Evolutionary conservation across 2,329 filamentous ascomycete genomes (phyloP).

Genomic region (Paraconiothyrium brasiliense): DNA sequence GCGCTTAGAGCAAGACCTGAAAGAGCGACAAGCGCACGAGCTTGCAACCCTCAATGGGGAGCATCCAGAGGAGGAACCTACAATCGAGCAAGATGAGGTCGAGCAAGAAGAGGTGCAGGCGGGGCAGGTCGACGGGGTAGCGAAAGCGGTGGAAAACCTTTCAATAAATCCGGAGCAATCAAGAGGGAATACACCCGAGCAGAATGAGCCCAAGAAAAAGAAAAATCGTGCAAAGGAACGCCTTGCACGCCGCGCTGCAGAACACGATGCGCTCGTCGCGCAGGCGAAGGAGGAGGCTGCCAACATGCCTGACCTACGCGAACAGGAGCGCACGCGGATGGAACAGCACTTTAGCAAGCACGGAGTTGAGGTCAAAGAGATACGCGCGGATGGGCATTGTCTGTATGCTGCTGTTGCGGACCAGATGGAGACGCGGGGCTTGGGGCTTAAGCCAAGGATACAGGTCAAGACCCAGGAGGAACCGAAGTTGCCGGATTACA

Average conservation of each 20-base stretch:
- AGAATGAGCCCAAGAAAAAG: slow-evolving; percentile 66
- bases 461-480: slow-evolving; percentile 33
- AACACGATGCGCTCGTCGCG: slow-evolving; percentile 74
- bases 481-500: slow-evolving; percentile 61
- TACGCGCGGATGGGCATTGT: slow-evolving; percentile 92
- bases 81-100: slow-evolving; percentile 22
- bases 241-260: slow-evolving; percentile 86
- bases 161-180: slow-evolving; percentile 21
- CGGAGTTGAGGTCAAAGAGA: slow-evolving; percentile 76
- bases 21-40: slow-evolving; percentile 63
- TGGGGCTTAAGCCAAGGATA: slow-evolving; percentile 49
- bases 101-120: slow-evolving; percentile 21
- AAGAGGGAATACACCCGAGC: slow-evolving; percentile 13
- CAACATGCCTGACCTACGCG: slow-evolving; percentile 49
- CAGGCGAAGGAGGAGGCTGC: slow-evolving; percentile 79
- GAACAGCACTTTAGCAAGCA: slow-evolving; percentile 69
- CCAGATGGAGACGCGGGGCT: slow-evolving; percentile 68
- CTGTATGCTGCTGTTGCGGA: slow-evolving; percentile 92
- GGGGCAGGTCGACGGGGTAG: slow-evolving; percentile 21
- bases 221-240: slow-evolving; percentile 92
- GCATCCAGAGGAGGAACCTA: slow-evolving; percentile 6
- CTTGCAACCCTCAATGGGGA: slow-evolving; percentile 53
- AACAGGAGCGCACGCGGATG: slow-evolving; percentile 66
- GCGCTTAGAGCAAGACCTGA: slow-evolving; percentile 64
- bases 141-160: slow-evolving; percentile 27